phyloP scores from a whole-genome alignment of 2,329 filamentous ascomycete genomes.

The Pestalotiopsis sp. region DNA sequence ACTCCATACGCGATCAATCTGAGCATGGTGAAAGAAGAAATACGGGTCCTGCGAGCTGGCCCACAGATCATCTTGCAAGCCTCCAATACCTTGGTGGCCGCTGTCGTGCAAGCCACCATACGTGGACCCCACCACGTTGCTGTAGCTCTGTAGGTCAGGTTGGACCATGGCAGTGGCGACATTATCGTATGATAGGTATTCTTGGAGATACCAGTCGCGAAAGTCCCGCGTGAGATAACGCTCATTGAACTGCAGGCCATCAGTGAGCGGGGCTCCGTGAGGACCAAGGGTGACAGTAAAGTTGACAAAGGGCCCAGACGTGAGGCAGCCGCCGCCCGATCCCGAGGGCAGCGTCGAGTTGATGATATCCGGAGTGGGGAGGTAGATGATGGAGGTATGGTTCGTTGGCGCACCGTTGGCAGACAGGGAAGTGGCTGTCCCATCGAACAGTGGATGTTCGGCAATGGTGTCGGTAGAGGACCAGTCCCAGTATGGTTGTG shows the following conservation, averaged over 20 bases:
- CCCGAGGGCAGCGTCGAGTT: slow-evolving; percentile 36
- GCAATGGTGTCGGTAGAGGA: slow-evolving; percentile 32
- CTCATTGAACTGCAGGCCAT: slow-evolving; percentile 32
- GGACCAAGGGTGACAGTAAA: slow-evolving; percentile 31
- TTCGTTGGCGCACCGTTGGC: slow-evolving; percentile 35
- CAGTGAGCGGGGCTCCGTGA: slow-evolving; percentile 19
- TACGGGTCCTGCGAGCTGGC: neutral
- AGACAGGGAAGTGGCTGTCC: slow-evolving; percentile 41
- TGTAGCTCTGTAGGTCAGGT: slow-evolving; percentile 12
- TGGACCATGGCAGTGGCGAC: slow-evolving; percentile 25
- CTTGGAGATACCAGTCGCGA: slow-evolving; percentile 5
- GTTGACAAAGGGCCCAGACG: slow-evolving; percentile 39
- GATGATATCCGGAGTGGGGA: slow-evolving; percentile 7
- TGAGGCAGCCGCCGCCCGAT: slow-evolving; percentile 51
- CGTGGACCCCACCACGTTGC: slow-evolving; percentile 24
- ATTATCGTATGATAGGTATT: slow-evolving; percentile 23
- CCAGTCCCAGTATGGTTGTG: slow-evolving; percentile 42
- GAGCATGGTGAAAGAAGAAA: slow-evolving; percentile 22
- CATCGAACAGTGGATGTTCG: slow-evolving; percentile 48
- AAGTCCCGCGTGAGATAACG: slow-evolving; percentile 30
- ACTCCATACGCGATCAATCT: slow-evolving; percentile 19
- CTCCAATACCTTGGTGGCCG: slow-evolving; percentile 28
- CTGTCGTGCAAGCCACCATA: slow-evolving; percentile 27
- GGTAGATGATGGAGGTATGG: slow-evolving; percentile 15
- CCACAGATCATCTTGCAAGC: slow-evolving; percentile 15